phyloP scores from a whole-genome alignment of 2,329 filamentous ascomycete genomes.

The Colletotrichum agaves region DNA sequence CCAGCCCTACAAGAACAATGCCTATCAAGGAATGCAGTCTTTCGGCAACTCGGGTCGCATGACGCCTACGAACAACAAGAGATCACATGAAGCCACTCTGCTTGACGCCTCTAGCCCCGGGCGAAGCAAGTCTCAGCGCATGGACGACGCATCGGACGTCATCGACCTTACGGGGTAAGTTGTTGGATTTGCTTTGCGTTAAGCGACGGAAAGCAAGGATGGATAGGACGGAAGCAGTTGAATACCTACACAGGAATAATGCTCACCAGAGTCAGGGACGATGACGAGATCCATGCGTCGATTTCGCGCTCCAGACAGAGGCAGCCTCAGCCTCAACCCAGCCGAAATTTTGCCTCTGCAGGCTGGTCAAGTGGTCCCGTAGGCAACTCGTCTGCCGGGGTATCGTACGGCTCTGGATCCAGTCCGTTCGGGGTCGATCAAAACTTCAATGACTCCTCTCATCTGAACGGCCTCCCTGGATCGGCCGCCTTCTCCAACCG shows the following conservation, averaged over 20 bases:
- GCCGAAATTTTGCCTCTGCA: background rate
- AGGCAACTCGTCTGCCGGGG: background rate
- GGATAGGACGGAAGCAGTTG: background rate
- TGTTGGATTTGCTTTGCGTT: background rate
- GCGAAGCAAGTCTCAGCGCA: constrained; percentile 33
- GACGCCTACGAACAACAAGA: constrained; percentile 24
- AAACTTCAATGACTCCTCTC: background rate
- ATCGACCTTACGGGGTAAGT: constrained; percentile 57
- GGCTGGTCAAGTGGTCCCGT: background rate
- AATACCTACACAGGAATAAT: constrained; percentile 18
- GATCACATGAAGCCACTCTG: constrained; percentile 8
- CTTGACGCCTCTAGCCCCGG: constrained; percentile 10
- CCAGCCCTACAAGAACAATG: background rate
- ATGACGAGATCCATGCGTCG: constrained; percentile 45
- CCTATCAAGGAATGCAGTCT: background rate
- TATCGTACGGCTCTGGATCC: background rate
- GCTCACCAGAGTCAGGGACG: constrained; percentile 45
- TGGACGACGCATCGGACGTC: constrained; percentile 40
- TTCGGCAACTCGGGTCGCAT: background rate
- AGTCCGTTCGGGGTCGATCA: background rate
- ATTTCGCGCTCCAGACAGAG: constrained; percentile 14
- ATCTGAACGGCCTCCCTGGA: background rate
- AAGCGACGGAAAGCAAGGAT: background rate
- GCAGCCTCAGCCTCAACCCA: background rate
- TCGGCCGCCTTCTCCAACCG: background rate